Base-by-base conservation (phyloP, 2,329 filamentous ascomycete species). In the Didymella keratinophila region DNA sequence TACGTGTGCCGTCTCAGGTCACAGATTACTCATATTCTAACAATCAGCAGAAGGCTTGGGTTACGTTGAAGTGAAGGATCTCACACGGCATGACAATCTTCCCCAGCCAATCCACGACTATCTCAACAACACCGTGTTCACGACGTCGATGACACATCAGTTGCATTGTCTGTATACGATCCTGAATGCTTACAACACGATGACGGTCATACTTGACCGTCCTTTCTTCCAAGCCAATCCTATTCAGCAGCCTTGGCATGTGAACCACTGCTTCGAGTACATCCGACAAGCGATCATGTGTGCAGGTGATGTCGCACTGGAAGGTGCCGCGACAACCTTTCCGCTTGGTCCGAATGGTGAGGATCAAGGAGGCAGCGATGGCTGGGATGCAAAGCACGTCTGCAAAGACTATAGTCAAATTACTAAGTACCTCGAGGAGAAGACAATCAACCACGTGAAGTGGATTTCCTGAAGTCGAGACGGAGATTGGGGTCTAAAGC, bases 181-280 rank as follows among this genome's bases (percentile, higher is more conserved):
- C 37, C 52, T 74, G 21, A 69, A 70, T 42, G 72, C 72, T 7
- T 74, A 75, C 61, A 74, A 73, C 53, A 69, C 61, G 14, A 63
- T 72, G 45, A 65, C 67, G 27, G 36, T 71, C 3, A 61, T 54
- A 4, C 51, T 65, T 1, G 56, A 58, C 16, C 55, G 49, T 7
- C 52, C 63, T 4, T 46, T 57, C 6, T 14, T 56, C 3, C 60
- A 55, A 21, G 34, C 43, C 43, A 25, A 66, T 18, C 56, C 65
- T 1, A 66, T 74, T 34, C 68, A 73, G 27, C 70, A 72, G 63
- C 66, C 71, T 4, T 75, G 73, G 73, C 73, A 74, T 30, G 65
- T 75, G 27, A 74, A 70, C 45, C 73, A 75, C 57, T 74, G 72
- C 59, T 75, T 73, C 52, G 72, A 74, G 25, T 74, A 75, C 52